Evolutionary conservation across 139 green algal species (phyloP), one percentile per base, ranked within the genome.

Genomic region (Volvox africanus): DNA sequence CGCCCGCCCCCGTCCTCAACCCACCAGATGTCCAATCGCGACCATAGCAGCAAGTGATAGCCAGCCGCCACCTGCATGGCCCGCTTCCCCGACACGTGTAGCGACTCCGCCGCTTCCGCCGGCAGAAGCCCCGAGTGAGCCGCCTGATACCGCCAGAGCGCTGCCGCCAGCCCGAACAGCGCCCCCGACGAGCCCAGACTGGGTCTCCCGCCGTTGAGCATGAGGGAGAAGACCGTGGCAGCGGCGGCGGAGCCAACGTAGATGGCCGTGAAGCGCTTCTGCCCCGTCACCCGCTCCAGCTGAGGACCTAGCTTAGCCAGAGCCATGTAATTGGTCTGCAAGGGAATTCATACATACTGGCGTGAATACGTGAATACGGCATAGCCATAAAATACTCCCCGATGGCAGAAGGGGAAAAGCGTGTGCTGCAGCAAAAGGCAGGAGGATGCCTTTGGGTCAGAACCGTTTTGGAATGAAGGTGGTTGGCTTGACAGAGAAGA

Each of bases 31-130:
- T 90, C 86, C 86, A 90, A 75, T 32, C 33, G n/a, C 0, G 50
- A 75, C 86, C 86, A 90, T n/a, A 83, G 55, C 50, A 90, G 19
- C 50, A 90, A 20, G 71, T 90, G 71, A 55, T 90, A 83, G 1
- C 17, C 30, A 19, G 0, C 30, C 26, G 73, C 13, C 13, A 0
- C 30, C 73, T 18, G 21, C 50, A 44, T 12, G 20, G 19, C n/a
- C 30, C 71, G 50, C 71, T 61, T 26, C 18, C 30, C 71, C 20
- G 14, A 19, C 21, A 1, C 20, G 44, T 32, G 55, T 55, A 83
- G 86, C 71, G 73, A 50, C 73, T 18, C 86, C 30, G 14, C 21
- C 19, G 50, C 50, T n/a, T 83, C 86, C 5, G 71, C 3, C 50
- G 86, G 86, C 50, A 90, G 86, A 30, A 76, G n/a, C 19, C 2